Evolutionary conservation across 2,329 filamentous ascomycete genomes (phyloP), one percentile per base, ranked within the genome.

Genomic region (Hymenoscyphus albidus): DNA sequence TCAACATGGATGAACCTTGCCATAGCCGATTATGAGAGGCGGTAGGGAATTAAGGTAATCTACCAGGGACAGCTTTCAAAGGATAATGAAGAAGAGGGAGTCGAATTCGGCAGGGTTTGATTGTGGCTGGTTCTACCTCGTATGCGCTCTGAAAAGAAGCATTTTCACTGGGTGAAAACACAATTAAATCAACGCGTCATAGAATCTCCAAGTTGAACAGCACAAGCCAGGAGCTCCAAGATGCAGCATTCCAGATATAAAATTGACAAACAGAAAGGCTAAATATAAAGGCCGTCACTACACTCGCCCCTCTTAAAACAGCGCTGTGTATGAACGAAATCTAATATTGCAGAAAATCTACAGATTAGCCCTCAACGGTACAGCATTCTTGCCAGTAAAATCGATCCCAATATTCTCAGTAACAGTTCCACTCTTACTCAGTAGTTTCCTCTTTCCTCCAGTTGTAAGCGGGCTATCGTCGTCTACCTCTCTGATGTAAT

Each of bases 401-500:
- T 59, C 64, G 31, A 72, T 64, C 16, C 65, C 63, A 12, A 32
- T 55, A 58, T 68, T 69, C n/a, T 27, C 31, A 27, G 44, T 61
- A 56, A 72, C 40, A 27, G 69, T 73, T 31, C 73, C 74, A 64
- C 70, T 73, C 72, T 72, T 74, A 54, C 65, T 69, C 16, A 74
- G 61, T 62, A 74, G 58, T 66, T 67, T 75, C 59, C 66, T 65
- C 57, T 69, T 67, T 10, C 69, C 69, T 9, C 61, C 69, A 27
- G 67, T 71, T 7, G 65, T 67, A 44, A 74, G 64, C 0, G 74
- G 74, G 40, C 65, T 64, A 59, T 74, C 74, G 64, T 79, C 76
- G 63, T 79, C 77, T 2, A 61, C 6, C 38, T 77, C 71, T 1
- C 74, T 66, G 61, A 79, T 76, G 62, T 80, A 80, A 61, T 76